Conservation (phyloP, 805 yeast genomes). For the Cyberlindnera americana region DNA sequence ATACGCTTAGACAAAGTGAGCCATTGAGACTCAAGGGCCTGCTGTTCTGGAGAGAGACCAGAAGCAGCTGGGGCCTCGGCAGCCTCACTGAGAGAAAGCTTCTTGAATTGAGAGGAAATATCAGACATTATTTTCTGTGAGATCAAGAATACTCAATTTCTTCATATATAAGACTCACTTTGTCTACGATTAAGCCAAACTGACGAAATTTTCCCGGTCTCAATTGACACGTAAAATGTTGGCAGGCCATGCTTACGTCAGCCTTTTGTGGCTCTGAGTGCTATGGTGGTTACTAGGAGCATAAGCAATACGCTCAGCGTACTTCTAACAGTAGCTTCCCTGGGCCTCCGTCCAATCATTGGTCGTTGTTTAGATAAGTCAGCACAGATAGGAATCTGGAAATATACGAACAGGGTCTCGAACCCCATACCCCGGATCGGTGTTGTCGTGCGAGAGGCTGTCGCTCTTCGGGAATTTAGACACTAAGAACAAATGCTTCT, state of each 20-base stretch:
- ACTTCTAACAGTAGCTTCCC: too few relatives aligned
- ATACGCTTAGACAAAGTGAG: constrained; percentile 64
- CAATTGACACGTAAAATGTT: constrained; percentile 2
- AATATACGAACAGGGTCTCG: too few relatives aligned
- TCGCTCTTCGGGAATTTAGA: too few relatives aligned
- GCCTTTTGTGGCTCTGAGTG: too few relatives aligned
- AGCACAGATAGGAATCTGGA: neutral
- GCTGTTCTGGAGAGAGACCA: constrained; percentile 43
- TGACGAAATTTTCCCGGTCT: neutral
- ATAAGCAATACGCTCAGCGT: too few relatives aligned
- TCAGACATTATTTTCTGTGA: constrained; percentile 29
- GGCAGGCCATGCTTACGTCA: constrained; percentile 1
- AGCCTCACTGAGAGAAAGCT: constrained; percentile 25
- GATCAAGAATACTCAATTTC: too few relatives aligned
- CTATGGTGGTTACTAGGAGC: too few relatives aligned
- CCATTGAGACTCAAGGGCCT: constrained; percentile 79
- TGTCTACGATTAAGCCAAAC: neutral
- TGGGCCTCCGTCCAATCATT: too few relatives aligned
- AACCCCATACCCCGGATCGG: too few relatives aligned
- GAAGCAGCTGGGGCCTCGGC: constrained; percentile 23
- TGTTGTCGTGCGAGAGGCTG: constrained; percentile 1
- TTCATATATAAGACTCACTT: too few relatives aligned
- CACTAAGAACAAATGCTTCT: too few relatives aligned
- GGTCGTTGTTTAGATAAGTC: too few relatives aligned
- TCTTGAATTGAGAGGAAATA: constrained; percentile 29